Conservation (phyloP, 2,329 filamentous ascomycete genomes). For the Aspergillus candidus region DNA sequence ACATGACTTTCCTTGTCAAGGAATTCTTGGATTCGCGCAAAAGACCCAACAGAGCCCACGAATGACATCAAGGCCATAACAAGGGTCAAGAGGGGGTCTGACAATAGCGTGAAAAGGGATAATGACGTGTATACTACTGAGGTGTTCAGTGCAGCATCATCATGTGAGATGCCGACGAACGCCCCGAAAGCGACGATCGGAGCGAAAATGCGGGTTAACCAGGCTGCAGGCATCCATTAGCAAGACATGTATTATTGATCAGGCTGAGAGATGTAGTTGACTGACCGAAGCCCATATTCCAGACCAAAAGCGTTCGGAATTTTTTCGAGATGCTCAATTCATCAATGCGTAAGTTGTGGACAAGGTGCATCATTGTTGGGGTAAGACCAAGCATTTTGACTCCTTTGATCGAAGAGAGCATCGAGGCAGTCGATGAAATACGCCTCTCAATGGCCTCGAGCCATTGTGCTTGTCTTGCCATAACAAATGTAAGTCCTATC, state of each 20-base stretch:
- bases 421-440: conserved; percentile 44
- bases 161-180: conserved; percentile 37
- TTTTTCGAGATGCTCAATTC: conserved; percentile 39
- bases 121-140: conserved; percentile 43
- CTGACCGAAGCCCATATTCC: conserved; percentile 36
- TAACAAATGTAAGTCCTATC: conserved; percentile 32
- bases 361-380: conserved; percentile 32
- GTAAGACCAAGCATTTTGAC: conserved; percentile 48
- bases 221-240: conserved; percentile 20
- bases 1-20: conserved; percentile 29
- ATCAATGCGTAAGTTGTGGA: conserved; percentile 35
- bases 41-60: conserved; percentile 42
- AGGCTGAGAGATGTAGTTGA: neutral
- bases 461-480: conserved; percentile 42
- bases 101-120: conserved; percentile 42
- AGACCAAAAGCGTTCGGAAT: conserved; percentile 39
- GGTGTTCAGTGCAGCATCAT: conserved; percentile 31
- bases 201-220: conserved; percentile 38
- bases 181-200: conserved; percentile 43
- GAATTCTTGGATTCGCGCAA: conserved; percentile 43
- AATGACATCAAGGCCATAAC: conserved; percentile 43
- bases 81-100: conserved; percentile 42
- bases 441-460: conserved; percentile 46
- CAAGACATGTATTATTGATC: neutral
- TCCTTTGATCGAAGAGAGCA: conserved; percentile 47